These are phyloP conservation scores for Candida pseudoviswanathii DNA, from an alignment of 1,139 yeast genomes.

Conservation along the genomic window DNA sequence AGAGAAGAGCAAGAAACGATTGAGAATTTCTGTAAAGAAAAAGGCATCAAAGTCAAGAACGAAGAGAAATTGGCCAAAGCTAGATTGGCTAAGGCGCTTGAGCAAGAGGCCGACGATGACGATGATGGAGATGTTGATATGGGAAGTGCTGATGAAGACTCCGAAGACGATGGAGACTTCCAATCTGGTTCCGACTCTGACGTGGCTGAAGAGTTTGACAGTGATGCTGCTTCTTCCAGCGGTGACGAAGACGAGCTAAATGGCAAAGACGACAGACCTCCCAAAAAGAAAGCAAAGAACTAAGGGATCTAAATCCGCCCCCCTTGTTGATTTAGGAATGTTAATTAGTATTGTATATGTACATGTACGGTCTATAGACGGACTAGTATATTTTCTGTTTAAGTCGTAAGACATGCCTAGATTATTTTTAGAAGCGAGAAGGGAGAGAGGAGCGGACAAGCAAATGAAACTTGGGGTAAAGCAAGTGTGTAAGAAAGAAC, in stretches of 20 bases:
- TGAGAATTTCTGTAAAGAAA: constrained; percentile 74
- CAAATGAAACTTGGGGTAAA: background rate
- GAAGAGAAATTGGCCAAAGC: constrained; percentile 89
- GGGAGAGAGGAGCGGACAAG: background rate
- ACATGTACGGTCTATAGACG: background rate
- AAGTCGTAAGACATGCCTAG: background rate
- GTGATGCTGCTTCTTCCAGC: constrained; percentile 30
- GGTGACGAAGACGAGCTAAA: constrained; percentile 25
- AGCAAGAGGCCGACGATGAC: constrained; percentile 67
- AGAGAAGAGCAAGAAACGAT: constrained; percentile 85
- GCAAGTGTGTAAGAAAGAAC: no score
- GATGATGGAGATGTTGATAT: constrained; percentile 63
- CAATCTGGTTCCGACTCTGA: constrained; percentile 65
- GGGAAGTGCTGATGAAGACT: constrained; percentile 75
- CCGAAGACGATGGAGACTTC: constrained; percentile 70
- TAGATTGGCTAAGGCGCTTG: constrained; percentile 74
- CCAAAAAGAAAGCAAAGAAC: constrained; percentile 48
- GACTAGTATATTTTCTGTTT: background rate
- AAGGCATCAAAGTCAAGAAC: constrained; percentile 79
- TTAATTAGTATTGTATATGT: background rate
- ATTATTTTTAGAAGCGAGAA: background rate
- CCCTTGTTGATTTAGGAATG: background rate
- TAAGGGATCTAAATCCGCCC: constrained; percentile 3
- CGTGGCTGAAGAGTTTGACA: constrained; percentile 85
- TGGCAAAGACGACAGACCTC: constrained; percentile 39